These are phyloP conservation scores for Ophiostoma tasmaniense DNA, from an alignment of 2,329 filamentous ascomycete genomes.

Conservation along the genomic window DNA sequence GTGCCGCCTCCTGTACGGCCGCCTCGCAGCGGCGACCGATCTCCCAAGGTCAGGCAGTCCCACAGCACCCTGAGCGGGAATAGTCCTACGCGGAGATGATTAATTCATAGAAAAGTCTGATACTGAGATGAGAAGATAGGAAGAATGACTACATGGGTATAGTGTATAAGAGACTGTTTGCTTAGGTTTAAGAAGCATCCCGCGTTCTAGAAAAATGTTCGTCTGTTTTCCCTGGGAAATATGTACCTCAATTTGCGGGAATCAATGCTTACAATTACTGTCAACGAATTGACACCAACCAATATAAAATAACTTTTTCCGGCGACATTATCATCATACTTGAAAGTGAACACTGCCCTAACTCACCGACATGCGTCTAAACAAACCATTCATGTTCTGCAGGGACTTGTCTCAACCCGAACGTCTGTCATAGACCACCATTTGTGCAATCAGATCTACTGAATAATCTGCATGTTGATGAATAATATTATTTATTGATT, in stretches of 20 bases:
- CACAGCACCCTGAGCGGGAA: slow-evolving; percentile 12
- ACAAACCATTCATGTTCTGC: not conserved
- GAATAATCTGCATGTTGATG: not conserved
- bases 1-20: not conserved
- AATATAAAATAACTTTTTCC: too few relatives aligned
- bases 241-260: too few relatives aligned
- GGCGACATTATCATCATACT: too few relatives aligned
- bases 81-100: not conserved
- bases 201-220: too few relatives aligned
- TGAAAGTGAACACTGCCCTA: too few relatives aligned
- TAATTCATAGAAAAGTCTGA: not conserved
- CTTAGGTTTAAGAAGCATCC: not conserved
- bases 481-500: not conserved
- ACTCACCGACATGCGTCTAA: too few relatives aligned
- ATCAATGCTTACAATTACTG: not conserved
- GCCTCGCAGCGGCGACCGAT: not conserved
- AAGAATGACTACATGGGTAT: not conserved
- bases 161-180: not conserved
- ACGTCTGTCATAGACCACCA: not conserved
- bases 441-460: not conserved
- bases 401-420: not conserved
- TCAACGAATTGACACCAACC: too few relatives aligned
- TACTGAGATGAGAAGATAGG: not conserved
- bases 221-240: too few relatives aligned
- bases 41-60: slow-evolving; percentile 8